Conservation (phyloP, 495 filamentous ascomycete species). For the Pseudevernia furfuracea region DNA sequence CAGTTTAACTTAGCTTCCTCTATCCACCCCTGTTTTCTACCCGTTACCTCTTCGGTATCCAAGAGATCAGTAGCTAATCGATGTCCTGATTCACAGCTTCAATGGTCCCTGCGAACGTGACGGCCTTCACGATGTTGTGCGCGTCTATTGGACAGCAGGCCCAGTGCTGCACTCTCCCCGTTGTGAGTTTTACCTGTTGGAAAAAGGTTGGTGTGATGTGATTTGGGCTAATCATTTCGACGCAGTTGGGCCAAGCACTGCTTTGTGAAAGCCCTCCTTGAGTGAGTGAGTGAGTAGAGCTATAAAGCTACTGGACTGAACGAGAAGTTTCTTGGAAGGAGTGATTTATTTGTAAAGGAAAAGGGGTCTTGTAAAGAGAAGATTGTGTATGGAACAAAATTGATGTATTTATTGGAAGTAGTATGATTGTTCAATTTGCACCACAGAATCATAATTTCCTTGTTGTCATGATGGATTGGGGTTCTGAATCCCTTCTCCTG, state of each 20-base stretch:
- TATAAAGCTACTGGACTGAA: too few relatives aligned
- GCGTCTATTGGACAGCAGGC: conserved; percentile 1
- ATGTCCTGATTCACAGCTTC: neutral
- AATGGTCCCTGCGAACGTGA: neutral
- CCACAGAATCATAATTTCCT: too few relatives aligned
- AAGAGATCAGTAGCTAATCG: neutral
- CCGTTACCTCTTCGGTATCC: too few relatives aligned
- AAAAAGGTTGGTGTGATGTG: neutral
- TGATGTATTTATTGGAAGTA: too few relatives aligned
- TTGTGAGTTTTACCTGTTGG: neutral
- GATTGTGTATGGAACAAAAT: too few relatives aligned
- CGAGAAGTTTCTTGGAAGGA: too few relatives aligned
- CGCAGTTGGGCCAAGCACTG: neutral
- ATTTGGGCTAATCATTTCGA: neutral
- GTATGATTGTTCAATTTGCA: too few relatives aligned
- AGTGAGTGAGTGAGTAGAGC: neutral
- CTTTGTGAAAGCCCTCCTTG: neutral
- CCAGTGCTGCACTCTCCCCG: neutral
- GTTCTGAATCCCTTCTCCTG: too few relatives aligned
- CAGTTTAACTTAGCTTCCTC: neutral
- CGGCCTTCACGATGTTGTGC: neutral
- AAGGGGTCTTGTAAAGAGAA: too few relatives aligned
- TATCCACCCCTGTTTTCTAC: neutral
- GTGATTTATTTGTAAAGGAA: too few relatives aligned
- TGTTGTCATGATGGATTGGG: too few relatives aligned